phyloP scores from a whole-genome alignment of 148 eudicot genomes.

The Vaccinium macrocarpon region DNA sequence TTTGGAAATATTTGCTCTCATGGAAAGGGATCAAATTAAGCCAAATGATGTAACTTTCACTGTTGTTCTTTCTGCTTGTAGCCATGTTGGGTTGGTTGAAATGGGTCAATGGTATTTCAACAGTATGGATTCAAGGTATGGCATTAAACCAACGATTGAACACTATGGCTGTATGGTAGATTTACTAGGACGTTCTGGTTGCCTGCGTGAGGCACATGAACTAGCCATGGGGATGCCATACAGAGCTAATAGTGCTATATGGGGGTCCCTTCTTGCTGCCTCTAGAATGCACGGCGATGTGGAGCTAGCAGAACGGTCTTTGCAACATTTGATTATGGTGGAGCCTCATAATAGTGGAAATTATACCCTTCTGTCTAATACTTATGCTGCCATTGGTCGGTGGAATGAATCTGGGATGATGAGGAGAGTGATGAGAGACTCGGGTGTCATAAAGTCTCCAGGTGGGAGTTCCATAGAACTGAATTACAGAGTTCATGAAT shows the following conservation, averaged over 20 bases:
- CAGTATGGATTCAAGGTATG: conserved; percentile 36
- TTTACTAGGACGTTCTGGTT: conserved; percentile 54
- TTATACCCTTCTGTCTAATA: conserved; percentile 47
- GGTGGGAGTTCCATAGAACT: conserved; percentile 55
- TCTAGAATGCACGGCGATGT: conserved; percentile 39
- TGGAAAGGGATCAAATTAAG: conserved; percentile 38
- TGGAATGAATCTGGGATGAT: conserved; percentile 51
- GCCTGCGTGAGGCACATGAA: conserved; percentile 48
- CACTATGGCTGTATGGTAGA: conserved; percentile 68
- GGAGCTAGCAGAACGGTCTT: conserved; percentile 41
- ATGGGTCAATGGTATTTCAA: conserved; percentile 43
- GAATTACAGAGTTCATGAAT: conserved; percentile 31
- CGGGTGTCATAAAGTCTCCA: conserved; percentile 37
- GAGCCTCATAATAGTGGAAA: conserved; percentile 63
- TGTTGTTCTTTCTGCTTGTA: conserved; percentile 56
- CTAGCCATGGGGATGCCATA: conserved; percentile 45
- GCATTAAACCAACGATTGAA: conserved; percentile 46
- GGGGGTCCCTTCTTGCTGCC: conserved; percentile 66
- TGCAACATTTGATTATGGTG: conserved; percentile 30
- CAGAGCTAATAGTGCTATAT: conserved; percentile 50
- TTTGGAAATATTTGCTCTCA: conserved; percentile 43
- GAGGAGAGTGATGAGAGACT: conserved; percentile 47
- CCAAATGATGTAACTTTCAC: conserved; percentile 51
- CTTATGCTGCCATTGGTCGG: conserved; percentile 41
- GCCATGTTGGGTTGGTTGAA: conserved; percentile 54